Base-by-base conservation (phyloP, 495 filamentous ascomycete species). In the Recurvomyces mirabilis region DNA sequence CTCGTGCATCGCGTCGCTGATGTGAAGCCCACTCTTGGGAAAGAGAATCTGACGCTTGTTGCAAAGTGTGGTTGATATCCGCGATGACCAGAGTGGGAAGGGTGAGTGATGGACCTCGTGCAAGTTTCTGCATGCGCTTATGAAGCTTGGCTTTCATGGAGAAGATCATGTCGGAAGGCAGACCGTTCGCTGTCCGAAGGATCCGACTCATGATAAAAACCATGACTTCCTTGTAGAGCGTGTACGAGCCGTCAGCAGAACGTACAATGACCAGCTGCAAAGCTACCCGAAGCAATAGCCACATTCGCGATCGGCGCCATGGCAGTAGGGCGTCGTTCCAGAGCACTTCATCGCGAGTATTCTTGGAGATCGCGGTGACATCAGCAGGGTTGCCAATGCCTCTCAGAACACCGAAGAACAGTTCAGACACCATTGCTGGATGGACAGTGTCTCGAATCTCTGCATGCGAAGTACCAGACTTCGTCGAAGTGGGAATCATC, bases 331-430 rank as follows among this genome's bases (percentile, higher is more conserved):
- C 49, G 18, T 68, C 31, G 1, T 55, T 1, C 69, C 69, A 81
- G 19, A 72, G 33, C 0, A 80, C 70, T 20, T 81, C 74, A 40
- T 84, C 77, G 9, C 74, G 66, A 13, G 72, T 80, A 37, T 69
- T 65, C 52, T 82, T 84, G n/a, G 46, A 37, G 5, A 81, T 62
- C 1, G 63, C 58, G 4, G 37, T 4, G 0, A 60, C 55, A 0
- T 60, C 41, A 0, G 56, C 36, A 5, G 47, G 46, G 0, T 28
- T n/a, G 1, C 72, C 74, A 1, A 69, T 34, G 4, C 66, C 68
- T 3, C 54, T 49, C 5, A 84, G 45, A 21, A 74, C 53, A 0
- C 63, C 62, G 2, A 61, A 62, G 5, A 84, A 53, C 36, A 79
- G 57, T 23, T 75, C 69, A 0, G 74, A 77, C 14, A 81, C 60